Percentiles rank a stretch among this genome's conserved stretches.
These are phyloP conservation scores for Prillingera fragicola DNA, from an alignment of 1,284 basidiomycete genomes.

Conservation along the genomic window DNA sequence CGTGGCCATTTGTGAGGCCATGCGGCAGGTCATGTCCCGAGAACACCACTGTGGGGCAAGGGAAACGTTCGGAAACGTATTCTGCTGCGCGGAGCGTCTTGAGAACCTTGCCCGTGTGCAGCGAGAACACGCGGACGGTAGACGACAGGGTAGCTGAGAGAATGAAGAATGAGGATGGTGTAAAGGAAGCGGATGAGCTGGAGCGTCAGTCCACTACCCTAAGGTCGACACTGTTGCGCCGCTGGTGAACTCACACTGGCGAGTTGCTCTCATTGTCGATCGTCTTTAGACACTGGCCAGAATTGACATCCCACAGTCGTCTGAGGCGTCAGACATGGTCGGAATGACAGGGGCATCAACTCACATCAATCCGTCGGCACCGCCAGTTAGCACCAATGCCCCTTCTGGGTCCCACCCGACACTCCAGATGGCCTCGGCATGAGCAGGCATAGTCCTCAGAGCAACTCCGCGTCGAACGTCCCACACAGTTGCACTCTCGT, in stretches of 20 bases:
- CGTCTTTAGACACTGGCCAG: slow-evolving; percentile 95
- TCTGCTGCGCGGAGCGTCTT: slow-evolving; percentile 61
- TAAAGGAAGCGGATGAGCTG: slow-evolving; percentile 57
- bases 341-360: slow-evolving; percentile 48
- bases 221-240: slow-evolving; percentile 13
- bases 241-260: slow-evolving; percentile 60
- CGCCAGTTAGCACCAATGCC: slow-evolving; percentile 83
- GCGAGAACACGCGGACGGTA: slow-evolving; percentile 89
- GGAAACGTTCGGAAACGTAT: slow-evolving; percentile 30
- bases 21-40: slow-evolving; percentile 2
- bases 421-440: slow-evolving; percentile 92
- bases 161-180: slow-evolving; percentile 83
- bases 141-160: slow-evolving; percentile 87
- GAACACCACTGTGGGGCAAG: slow-evolving; percentile 33
- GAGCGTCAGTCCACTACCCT: slow-evolving; percentile 2
- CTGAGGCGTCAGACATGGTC: slow-evolving; percentile 53
- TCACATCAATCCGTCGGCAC: slow-evolving; percentile 94
- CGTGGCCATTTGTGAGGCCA: slow-evolving; percentile 2
- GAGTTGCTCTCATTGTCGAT: slow-evolving; percentile 93
- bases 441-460: slow-evolving; percentile 79
- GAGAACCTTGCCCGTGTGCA: slow-evolving; percentile 81
- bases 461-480: slow-evolving; percentile 80
- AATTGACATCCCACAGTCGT: slow-evolving; percentile 93
- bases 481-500: slow-evolving; percentile 93
- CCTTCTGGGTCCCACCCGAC: slow-evolving; percentile 93